Evolutionary conservation across 192 early-diverging fungal species (phyloP).

Genomic region (Cetraspora pellucida): DNA sequence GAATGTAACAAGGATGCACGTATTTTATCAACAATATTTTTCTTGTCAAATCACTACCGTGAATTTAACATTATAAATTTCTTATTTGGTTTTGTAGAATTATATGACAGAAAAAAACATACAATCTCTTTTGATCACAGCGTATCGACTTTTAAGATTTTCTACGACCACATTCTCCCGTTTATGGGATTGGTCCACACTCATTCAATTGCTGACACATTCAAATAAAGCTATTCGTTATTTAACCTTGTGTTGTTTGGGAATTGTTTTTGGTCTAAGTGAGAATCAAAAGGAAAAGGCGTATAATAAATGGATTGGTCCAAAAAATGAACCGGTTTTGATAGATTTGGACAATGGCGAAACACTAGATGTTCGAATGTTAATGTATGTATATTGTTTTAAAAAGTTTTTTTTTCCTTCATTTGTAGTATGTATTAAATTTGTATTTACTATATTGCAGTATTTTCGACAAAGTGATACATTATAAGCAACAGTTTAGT

Average conservation of each 20-base stretch:
- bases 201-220: constrained; percentile 49
- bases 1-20: neutral
- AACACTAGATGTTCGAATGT: constrained; percentile 40
- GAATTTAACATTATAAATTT: neutral
- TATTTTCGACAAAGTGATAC: constrained; percentile 51
- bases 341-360: constrained; percentile 40
- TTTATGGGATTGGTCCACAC: constrained; percentile 60
- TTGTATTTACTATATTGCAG: constrained; percentile 36
- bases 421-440: no score
- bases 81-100: constrained; percentile 31
- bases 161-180: constrained; percentile 50
- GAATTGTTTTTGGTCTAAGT: constrained; percentile 52
- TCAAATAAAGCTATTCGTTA: constrained; percentile 49
- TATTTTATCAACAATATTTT: neutral
- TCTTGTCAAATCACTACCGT: neutral
- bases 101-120: constrained; percentile 34
- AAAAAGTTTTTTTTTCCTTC: neutral
- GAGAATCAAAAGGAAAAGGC: constrained; percentile 45
- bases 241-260: constrained; percentile 48
- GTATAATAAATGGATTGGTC: constrained; percentile 35
- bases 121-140: constrained; percentile 51
- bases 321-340: constrained; percentile 26
- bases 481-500: constrained; percentile 48
- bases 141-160: constrained; percentile 54
- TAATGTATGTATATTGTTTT: constrained; percentile 38